phyloP scores from a whole-genome alignment of 1,284 basidiomycete genomes.

The Rhodotorula sp. region DNA sequence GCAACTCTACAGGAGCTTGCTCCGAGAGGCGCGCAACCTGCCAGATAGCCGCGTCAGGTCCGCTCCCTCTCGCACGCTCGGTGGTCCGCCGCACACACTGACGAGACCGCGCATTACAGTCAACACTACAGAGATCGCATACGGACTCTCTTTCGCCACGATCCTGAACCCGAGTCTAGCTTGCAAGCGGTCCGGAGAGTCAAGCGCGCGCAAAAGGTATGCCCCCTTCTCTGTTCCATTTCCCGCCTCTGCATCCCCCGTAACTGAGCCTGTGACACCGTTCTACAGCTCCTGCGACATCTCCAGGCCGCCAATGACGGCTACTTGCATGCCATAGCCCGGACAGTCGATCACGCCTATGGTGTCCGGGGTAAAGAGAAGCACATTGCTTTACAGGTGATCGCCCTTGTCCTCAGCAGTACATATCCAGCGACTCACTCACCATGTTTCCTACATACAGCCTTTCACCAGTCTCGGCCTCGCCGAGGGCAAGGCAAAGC shows the following conservation, averaged over 20 bases:
- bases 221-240: not conserved
- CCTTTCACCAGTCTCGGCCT: conserved; percentile 34
- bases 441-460: conserved; percentile 51
- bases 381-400: conserved; percentile 21
- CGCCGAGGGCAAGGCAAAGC: not conserved
- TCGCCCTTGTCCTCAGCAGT: not conserved
- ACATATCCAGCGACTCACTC: not conserved
- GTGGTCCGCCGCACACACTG: not conserved
- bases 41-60: conserved; percentile 1
- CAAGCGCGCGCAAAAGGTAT: conserved; percentile 28
- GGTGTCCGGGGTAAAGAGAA: conserved; percentile 63
- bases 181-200: not conserved
- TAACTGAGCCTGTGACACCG: not conserved
- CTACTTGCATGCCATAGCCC: conserved; percentile 57
- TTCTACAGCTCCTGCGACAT: conserved; percentile 57
- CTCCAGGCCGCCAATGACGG: conserved; percentile 62
- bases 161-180: conserved; percentile 4
- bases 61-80: not conserved
- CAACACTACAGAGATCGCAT: conserved; percentile 20
- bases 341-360: conserved; percentile 71
- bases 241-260: not conserved
- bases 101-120: not conserved
- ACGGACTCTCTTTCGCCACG: not conserved
- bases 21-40: conserved; percentile 10
- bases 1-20: conserved; percentile 7